Percentiles rank a stretch among this genome's conserved stretches.
These are phyloP conservation scores for Calocera cornea DNA, from an alignment of 768 basidiomycete species.

Conservation along the genomic window DNA sequence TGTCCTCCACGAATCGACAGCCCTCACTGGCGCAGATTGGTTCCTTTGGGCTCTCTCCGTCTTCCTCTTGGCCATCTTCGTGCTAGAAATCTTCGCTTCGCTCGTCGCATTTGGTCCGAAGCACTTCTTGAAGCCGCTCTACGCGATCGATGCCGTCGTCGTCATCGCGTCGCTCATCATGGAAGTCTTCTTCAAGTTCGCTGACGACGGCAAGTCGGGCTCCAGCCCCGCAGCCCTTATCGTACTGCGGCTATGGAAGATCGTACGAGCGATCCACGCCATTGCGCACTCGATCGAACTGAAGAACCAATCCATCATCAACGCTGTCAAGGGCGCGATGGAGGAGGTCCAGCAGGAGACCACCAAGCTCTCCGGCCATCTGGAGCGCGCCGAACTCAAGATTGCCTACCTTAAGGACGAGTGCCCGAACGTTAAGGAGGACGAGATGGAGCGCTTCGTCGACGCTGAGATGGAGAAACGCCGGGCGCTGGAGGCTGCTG, in stretches of 20 bases:
- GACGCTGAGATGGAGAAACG: constrained; percentile 3
- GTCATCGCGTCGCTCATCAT: constrained; percentile 11
- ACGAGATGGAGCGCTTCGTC: constrained; percentile 8
- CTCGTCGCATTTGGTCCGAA: constrained; percentile 12
- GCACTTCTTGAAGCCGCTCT: background rate
- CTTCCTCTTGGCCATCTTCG: constrained; percentile 11
- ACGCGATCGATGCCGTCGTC: constrained; percentile 11
- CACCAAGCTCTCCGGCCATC: constrained; percentile 5
- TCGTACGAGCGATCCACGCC: constrained; percentile 13
- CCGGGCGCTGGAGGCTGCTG: background rate
- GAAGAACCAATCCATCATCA: constrained; percentile 4
- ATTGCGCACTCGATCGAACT: constrained; percentile 12
- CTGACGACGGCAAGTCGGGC: constrained; percentile 10
- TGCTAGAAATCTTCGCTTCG: constrained; percentile 11
- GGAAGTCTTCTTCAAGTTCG: constrained; percentile 14
- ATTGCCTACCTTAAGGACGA: constrained; percentile 5
- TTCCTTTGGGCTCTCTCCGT: constrained; percentile 9
- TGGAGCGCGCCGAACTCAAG: constrained; percentile 8
- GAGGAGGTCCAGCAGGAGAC: constrained; percentile 6
- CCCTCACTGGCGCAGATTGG: background rate
- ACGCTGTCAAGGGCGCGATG: constrained; percentile 5
- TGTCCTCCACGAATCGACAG: background rate
- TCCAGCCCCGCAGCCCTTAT: constrained; percentile 11
- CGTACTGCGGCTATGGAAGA: constrained; percentile 13
- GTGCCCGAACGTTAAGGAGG: constrained; percentile 8